Conservation (phyloP, 805 yeast genomes). For the Kurtzmaniella fragi region DNA sequence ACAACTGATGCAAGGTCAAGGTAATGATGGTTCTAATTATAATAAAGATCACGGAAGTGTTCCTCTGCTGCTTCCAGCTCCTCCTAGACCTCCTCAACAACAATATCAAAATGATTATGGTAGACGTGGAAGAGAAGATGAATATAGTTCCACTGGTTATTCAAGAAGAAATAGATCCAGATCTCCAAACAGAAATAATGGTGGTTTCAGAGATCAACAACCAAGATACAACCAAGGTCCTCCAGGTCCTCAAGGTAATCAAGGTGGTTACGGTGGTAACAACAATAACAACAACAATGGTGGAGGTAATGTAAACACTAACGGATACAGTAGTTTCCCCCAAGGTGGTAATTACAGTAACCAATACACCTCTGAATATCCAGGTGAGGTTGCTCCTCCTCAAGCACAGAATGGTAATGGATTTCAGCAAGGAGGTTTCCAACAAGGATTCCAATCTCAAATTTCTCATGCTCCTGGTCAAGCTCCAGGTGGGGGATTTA, state of each 20-base stretch:
- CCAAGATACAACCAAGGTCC: conserved; percentile 13
- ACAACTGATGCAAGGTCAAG: conserved; percentile 43
- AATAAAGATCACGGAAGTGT: conserved; percentile 1
- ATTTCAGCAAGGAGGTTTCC: conserved; percentile 2
- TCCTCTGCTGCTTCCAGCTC: conserved; percentile 8
- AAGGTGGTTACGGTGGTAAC: conserved; percentile 4
- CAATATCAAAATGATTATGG: conserved; percentile 14
- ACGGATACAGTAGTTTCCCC: background rate
- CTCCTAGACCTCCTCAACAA: conserved; percentile 12
- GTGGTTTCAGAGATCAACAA: conserved; percentile 21
- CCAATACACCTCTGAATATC: too few relatives aligned
- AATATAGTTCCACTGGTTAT: conserved; percentile 25
- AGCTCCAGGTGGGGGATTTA: conserved; percentile 4
- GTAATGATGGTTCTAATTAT: conserved; percentile 5
- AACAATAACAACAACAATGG: conserved; percentile 8
- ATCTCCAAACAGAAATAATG: conserved; percentile 36
- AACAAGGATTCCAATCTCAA: conserved; percentile 23
- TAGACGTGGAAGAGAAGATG: conserved; percentile 16
- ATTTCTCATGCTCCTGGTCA: conserved; percentile 4
- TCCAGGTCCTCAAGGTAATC: too few relatives aligned
- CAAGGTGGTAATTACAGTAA: too few relatives aligned
- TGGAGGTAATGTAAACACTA: background rate
- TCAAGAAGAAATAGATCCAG: conserved; percentile 51
- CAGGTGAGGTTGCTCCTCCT: too few relatives aligned
- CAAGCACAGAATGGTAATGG: conserved; percentile 6